Conservation (phyloP, 2,329 filamentous ascomycete species). For the Ceratocystis eucalypticola region DNA sequence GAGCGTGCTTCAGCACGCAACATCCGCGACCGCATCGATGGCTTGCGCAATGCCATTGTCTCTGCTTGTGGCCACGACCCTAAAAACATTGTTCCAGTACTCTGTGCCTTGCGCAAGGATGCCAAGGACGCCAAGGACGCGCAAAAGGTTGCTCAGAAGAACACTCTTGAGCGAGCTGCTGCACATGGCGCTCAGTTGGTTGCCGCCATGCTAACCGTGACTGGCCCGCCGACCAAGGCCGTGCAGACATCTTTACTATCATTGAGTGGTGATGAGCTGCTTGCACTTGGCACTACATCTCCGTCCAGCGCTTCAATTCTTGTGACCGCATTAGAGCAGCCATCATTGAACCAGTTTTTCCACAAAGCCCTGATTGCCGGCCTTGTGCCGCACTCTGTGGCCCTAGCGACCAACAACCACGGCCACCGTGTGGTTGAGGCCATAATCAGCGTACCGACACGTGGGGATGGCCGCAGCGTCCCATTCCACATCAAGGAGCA, state of each 20-base stretch:
- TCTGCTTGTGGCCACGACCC: slow-evolving; percentile 36
- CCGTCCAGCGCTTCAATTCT: slow-evolving; percentile 38
- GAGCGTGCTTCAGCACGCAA: slow-evolving; percentile 66
- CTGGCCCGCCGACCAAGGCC: slow-evolving; percentile 53
- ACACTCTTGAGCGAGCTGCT: slow-evolving; percentile 14
- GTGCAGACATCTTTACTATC: slow-evolving; percentile 59
- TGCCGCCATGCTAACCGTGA: slow-evolving; percentile 62
- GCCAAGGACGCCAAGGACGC: slow-evolving; percentile 24
- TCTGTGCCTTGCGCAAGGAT: slow-evolving; percentile 35
- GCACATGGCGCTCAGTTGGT: slow-evolving; percentile 71
- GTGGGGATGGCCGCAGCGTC: slow-evolving; percentile 32
- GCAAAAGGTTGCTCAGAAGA: slow-evolving; percentile 13
- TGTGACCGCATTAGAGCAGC: slow-evolving; percentile 35
- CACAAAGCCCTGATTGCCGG: slow-evolving; percentile 41
- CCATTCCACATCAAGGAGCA: slow-evolving; percentile 46
- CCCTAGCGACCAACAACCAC: slow-evolving; percentile 37
- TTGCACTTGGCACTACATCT: slow-evolving; percentile 49
- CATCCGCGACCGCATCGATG: slow-evolving; percentile 38
- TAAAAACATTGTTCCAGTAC: slow-evolving; percentile 35
- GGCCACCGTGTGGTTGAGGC: slow-evolving; percentile 40
- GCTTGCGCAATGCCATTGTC: slow-evolving; percentile 35
- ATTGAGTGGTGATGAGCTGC: slow-evolving; percentile 40
- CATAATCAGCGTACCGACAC: slow-evolving; percentile 37
- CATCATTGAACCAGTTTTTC: slow-evolving; percentile 38
- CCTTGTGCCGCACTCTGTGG: slow-evolving; percentile 33